Percentiles rank a stretch among this genome's conserved stretches.
Conservation (phyloP, 495 filamentous ascomycete genomes). For the Lophiostoma macrostomum region DNA sequence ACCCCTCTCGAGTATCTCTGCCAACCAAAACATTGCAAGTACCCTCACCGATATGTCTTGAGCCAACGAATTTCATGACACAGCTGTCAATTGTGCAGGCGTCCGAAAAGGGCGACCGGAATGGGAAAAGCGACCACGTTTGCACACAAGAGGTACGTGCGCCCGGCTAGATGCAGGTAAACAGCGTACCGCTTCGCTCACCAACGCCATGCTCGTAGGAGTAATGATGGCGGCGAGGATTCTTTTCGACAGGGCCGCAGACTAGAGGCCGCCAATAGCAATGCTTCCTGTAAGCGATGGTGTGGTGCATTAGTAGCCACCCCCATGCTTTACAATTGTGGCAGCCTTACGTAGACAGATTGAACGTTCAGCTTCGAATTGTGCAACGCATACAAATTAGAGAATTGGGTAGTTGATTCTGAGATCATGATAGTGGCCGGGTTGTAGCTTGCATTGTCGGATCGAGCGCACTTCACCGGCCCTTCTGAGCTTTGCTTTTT, state of each 20-base stretch:
- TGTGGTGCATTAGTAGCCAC: too few species aligned
- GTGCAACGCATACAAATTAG: too few species aligned
- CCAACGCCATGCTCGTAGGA: constrained; percentile 11
- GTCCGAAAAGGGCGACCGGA: constrained; percentile 10
- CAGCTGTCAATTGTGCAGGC: constrained; percentile 3
- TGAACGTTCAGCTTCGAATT: too few species aligned
- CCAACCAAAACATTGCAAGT: constrained; percentile 10
- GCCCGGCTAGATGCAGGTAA: constrained; percentile 29
- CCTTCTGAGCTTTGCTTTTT: constrained; percentile 11
- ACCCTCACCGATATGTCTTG: constrained; percentile 9
- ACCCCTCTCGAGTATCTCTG: constrained; percentile 19
- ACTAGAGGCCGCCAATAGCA: too few species aligned
- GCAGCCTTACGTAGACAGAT: too few species aligned
- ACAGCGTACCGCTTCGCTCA: constrained; percentile 25
- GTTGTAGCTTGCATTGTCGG: too few species aligned
- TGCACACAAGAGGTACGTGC: constrained; percentile 27
- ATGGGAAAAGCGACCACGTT: constrained; percentile 31
- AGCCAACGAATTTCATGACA: constrained; percentile 12
- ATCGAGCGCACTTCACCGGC: too few species aligned
- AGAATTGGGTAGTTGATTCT: too few species aligned
- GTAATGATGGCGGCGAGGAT: constrained; percentile 18
- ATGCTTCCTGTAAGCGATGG: too few species aligned
- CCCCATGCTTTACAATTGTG: too few species aligned
- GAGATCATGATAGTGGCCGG: too few species aligned
- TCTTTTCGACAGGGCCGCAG: background rate